Percentiles rank a stretch among this genome's conserved stretches.
Evolutionary conservation across 768 basidiomycete genomes (phyloP).

Genomic region (Podaxis sp.): DNA sequence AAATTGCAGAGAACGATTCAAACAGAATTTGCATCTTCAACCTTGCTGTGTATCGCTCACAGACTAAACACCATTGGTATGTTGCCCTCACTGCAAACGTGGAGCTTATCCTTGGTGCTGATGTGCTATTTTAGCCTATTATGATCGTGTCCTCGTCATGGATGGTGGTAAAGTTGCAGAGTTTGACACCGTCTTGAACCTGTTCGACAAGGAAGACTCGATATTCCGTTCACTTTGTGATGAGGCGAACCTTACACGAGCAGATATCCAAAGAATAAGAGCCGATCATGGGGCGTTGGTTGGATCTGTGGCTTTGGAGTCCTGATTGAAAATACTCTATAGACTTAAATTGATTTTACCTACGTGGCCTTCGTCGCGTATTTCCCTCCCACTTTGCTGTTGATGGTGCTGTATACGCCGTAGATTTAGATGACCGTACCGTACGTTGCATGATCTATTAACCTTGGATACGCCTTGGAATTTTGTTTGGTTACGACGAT

Average conservation of each 20-base stretch:
- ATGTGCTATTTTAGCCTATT: constrained; percentile 43
- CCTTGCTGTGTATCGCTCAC: constrained; percentile 52
- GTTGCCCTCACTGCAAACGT: constrained; percentile 9
- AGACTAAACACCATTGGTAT: constrained; percentile 51
- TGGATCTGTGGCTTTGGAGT: not conserved
- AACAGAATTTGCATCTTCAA: constrained; percentile 53
- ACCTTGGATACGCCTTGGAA: too few species aligned
- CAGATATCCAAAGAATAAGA: constrained; percentile 56
- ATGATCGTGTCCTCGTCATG: constrained; percentile 74
- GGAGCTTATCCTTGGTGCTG: not conserved
- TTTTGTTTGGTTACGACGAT: too few species aligned
- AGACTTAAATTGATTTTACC: not conserved
- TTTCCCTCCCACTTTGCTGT: not conserved
- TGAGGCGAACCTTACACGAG: constrained; percentile 55
- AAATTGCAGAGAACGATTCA: constrained; percentile 66
- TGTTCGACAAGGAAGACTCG: constrained; percentile 60
- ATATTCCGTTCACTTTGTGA: constrained; percentile 73
- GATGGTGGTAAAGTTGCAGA: constrained; percentile 67
- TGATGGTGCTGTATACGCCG: not conserved
- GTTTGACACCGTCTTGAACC: constrained; percentile 69
- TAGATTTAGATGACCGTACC: not conserved
- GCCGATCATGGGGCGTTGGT: constrained; percentile 27
- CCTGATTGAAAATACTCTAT: not conserved
- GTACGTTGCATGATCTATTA: not conserved
- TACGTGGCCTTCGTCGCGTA: not conserved